Conservation (phyloP, 805 yeast genomes). For the Groenewaldozyma tartarivorans region DNA sequence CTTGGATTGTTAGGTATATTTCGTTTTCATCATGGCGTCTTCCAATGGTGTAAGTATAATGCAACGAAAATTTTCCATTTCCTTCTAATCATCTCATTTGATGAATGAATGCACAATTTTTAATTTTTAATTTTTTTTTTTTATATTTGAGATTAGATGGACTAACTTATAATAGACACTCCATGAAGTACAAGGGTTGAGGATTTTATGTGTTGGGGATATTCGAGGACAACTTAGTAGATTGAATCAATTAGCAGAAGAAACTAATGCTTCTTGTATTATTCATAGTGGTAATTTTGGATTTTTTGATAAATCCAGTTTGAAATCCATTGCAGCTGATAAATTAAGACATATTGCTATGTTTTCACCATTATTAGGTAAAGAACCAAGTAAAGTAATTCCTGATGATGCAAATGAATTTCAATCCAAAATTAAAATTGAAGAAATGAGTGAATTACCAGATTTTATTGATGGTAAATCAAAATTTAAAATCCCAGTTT, state of each 20-base stretch:
- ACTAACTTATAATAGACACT: neutral
- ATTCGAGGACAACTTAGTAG: constrained; percentile 42
- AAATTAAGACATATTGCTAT: constrained; percentile 52
- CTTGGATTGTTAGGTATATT: too few species aligned
- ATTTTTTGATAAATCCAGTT: constrained; percentile 41
- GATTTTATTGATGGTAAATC: constrained; percentile 37
- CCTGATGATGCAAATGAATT: constrained; percentile 45
- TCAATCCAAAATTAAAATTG: constrained; percentile 32
- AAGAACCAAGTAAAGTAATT: constrained; percentile 33
- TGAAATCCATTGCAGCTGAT: constrained; percentile 5
- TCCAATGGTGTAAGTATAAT: neutral
- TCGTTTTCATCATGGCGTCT: too few species aligned
- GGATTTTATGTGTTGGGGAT: constrained; percentile 45
- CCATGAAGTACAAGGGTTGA: constrained; percentile 17
- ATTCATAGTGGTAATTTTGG: constrained; percentile 78
- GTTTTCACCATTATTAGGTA: constrained; percentile 50
- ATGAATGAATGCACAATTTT: too few species aligned
- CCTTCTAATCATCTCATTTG: too few species aligned
- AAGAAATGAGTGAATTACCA: constrained; percentile 44
- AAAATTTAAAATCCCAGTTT: constrained; percentile 49
- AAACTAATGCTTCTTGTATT: constrained; percentile 41
- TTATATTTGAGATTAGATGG: neutral
- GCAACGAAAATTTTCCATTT: too few species aligned
- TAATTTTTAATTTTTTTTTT: neutral
- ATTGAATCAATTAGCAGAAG: constrained; percentile 40